Evolutionary conservation across 106 monocot species (phyloP), one percentile per base, ranked within the genome.

Genomic region (Allium sativum): DNA sequence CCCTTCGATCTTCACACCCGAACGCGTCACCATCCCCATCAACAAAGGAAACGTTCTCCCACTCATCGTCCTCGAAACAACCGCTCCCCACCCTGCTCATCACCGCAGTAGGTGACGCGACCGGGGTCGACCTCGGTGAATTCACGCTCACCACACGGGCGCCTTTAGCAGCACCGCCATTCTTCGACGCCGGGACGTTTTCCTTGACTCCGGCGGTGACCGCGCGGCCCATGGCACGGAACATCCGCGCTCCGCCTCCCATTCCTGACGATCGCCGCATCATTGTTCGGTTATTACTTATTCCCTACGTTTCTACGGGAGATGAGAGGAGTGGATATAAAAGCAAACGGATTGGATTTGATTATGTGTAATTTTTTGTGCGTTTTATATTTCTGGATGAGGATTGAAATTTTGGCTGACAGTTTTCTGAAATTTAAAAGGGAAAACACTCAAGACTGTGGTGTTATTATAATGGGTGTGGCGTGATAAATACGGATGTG

Each of bases 191-290:
- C 47, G 62, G 18, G 17, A 44, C 42, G 42, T 15, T 16, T 16
- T 14, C 1, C 59, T 57, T 41, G 15, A 47, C 40, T 42, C 68
- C 74, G 21, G 56, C 64, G 53, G 65, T 14, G 43, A 74, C 70
- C 18, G 66, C 66, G 19, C 74, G 22, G 19, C 66, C 72, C 19
- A 68, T 58, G 40, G 79, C 58, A 40, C 79, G 51, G 45, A 79
- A 56, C 56, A 76, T 54, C n/a, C 66, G 64, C 13, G 67, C 73
- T 57, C 70, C 76, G 16, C 76, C 73, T 12, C 76, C 73, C 70
- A 76, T 62, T 41, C 80, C 73, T 44, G 65, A 21, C 44, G 84
- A 66, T 42, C 72, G 65, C 68, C 64, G 42, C 84, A 80, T 84
- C 59, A 59, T 43, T 16, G n/a, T 22, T 17, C n/a, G 12, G n/a